A percentile compares a stretch with the other conserved stretches of the same genome.
Conservation (phyloP, 306 rosid species). For the Macrotyloma uniflorum region DNA sequence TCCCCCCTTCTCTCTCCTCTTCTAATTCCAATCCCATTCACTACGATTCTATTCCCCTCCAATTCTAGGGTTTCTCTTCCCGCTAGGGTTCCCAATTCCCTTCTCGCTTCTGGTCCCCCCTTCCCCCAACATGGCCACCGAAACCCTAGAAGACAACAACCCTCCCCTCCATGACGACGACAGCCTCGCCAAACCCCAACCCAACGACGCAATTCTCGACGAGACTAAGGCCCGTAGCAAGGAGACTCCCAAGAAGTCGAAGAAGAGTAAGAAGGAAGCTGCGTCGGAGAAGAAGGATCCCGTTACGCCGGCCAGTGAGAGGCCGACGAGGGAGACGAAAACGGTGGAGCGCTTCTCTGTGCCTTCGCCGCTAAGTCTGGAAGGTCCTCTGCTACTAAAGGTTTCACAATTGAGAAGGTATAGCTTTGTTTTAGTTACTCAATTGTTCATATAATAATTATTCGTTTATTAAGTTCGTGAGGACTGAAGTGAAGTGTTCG, state of each 20-base stretch:
- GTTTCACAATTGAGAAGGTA: slow-evolving; percentile 76
- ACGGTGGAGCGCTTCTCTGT: slow-evolving; percentile 76
- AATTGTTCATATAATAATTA: not conserved
- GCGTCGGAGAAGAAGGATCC: slow-evolving; percentile 40
- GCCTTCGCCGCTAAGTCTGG: slow-evolving; percentile 49
- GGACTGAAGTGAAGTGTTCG: not conserved
- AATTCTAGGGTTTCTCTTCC: slow-evolving; percentile 50
- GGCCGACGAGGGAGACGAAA: slow-evolving; percentile 90
- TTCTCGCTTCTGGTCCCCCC: not conserved
- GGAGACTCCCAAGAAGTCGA: slow-evolving; percentile 33
- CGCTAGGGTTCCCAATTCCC: slow-evolving; percentile 41
- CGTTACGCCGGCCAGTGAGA: slow-evolving; percentile 64
- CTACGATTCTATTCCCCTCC: not conserved
- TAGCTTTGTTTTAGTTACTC: not conserved
- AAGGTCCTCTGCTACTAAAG: slow-evolving; percentile 60
- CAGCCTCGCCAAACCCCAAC: slow-evolving; percentile 2
- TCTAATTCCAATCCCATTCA: not conserved
- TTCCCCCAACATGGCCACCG: slow-evolving; percentile 63
- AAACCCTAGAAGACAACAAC: slow-evolving; percentile 66
- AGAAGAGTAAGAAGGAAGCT: slow-evolving; percentile 1
- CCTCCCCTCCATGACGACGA: slow-evolving; percentile 40
- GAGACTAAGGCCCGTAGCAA: slow-evolving; percentile 29
- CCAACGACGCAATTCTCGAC: not conserved
- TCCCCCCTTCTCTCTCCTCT: slow-evolving; percentile 23
- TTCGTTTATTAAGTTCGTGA: not conserved